Conservation (phyloP, 2,329 filamentous ascomycete species). For the Fusarium clavum region DNA sequence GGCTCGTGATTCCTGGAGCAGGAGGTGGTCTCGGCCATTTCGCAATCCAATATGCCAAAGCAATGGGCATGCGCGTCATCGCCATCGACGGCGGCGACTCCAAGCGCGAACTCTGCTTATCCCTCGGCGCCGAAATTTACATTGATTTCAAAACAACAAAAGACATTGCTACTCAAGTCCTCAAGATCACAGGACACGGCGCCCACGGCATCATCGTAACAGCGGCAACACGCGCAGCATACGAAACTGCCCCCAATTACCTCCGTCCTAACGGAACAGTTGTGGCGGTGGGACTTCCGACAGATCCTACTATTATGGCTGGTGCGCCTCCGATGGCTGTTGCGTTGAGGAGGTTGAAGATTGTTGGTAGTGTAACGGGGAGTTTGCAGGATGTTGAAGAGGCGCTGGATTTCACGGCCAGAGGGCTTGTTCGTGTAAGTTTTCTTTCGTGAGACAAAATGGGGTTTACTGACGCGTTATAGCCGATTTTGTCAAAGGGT, state of each 20-base stretch:
- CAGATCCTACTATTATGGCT: conserved; percentile 37
- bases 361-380: conserved; percentile 42
- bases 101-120: conserved; percentile 75
- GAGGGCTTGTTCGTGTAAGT: conserved; percentile 41
- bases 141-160: conserved; percentile 81
- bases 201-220: conserved; percentile 88
- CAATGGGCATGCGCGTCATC: conserved; percentile 83
- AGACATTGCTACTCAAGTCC: conserved; percentile 81
- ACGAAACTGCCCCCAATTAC: conserved; percentile 89
- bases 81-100: conserved; percentile 84
- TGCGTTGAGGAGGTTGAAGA: conserved; percentile 35
- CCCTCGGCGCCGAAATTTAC: conserved; percentile 76
- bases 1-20: conserved; percentile 84
- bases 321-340: conserved; percentile 36
- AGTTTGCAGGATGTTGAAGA: conserved; percentile 44
- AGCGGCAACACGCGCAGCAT: conserved; percentile 87
- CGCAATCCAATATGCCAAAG: conserved; percentile 85
- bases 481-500: conserved; percentile 43
- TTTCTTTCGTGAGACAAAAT: no score
- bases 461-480: neutral
- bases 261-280: conserved; percentile 82
- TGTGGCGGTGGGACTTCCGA: conserved; percentile 84
- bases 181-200: conserved; percentile 78
- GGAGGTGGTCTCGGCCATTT: conserved; percentile 81
- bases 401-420: conserved; percentile 44